Evolutionary conservation across 352 stramenopile species (phyloP).

Genomic region (Globisporangium polare): DNA sequence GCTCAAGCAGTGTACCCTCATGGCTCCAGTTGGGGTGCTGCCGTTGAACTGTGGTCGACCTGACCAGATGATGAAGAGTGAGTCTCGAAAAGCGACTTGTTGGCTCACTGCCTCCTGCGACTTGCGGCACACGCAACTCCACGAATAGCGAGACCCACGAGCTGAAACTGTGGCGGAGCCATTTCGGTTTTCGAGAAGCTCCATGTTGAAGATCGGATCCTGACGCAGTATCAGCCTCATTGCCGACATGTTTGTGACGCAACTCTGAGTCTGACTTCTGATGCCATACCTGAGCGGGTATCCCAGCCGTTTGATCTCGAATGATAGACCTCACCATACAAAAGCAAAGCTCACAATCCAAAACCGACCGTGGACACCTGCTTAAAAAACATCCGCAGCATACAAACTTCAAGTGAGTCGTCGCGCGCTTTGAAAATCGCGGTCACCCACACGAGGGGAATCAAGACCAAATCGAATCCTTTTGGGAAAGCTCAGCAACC

Average conservation of each 20-base stretch:
- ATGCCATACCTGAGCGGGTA: not conserved
- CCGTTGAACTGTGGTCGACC: too few relatives aligned
- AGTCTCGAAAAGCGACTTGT: too few relatives aligned
- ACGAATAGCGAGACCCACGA: too few relatives aligned
- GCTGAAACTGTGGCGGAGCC: too few relatives aligned
- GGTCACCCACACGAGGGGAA: not conserved
- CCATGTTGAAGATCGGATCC: not conserved
- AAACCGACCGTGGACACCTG: not conserved
- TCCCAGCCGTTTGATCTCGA: not conserved
- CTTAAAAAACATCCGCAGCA: not conserved
- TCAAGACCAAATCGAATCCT: not conserved
- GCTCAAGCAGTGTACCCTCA: too few relatives aligned
- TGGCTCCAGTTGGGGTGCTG: too few relatives aligned
- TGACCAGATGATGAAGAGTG: too few relatives aligned
- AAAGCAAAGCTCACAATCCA: not conserved
- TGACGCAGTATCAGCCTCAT: not conserved
- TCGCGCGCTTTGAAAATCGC: not conserved
- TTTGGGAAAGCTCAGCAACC: not conserved
- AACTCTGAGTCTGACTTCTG: not conserved
- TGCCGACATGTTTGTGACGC: not conserved
- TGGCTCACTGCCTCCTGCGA: too few relatives aligned
- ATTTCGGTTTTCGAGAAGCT: not conserved
- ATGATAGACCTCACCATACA: not conserved
- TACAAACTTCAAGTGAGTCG: not conserved
- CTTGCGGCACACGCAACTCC: too few relatives aligned